phyloP scores from a whole-genome alignment of 2,329 filamentous ascomycete species.

The Hypoxylon sp. region DNA sequence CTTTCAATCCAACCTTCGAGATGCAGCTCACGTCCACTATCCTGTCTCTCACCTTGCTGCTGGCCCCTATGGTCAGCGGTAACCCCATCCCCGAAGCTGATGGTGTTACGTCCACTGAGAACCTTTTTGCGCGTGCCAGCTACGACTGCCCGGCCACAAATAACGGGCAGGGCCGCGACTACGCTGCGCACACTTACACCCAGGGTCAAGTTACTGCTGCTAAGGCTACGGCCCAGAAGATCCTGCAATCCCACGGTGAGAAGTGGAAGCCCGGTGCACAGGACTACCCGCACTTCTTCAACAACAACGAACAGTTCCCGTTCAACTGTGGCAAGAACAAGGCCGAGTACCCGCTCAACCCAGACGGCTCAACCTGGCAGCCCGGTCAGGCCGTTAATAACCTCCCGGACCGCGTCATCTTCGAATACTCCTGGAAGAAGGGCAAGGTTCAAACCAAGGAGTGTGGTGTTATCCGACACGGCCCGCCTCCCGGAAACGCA shows the following conservation, averaged over 20 bases:
- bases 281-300: slow-evolving; percentile 27
- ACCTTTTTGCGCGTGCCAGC: slow-evolving; percentile 10
- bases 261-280: slow-evolving; percentile 15
- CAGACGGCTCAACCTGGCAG: slow-evolving; percentile 8
- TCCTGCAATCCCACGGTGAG: slow-evolving; percentile 13
- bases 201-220: slow-evolving; percentile 11
- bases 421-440: slow-evolving; percentile 19
- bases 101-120: background rate
- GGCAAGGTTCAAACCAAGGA: slow-evolving; percentile 12
- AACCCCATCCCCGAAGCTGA: slow-evolving; percentile 9
- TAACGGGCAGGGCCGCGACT: slow-evolving; percentile 12
- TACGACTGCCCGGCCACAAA: slow-evolving; percentile 19
- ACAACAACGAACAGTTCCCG: slow-evolving; percentile 23
- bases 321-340: slow-evolving; percentile 25
- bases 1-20: background rate
- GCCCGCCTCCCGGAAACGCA: slow-evolving; percentile 13
- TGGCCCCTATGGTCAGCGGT: slow-evolving; percentile 15
- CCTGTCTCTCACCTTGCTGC: slow-evolving; percentile 15
- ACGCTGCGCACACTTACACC: slow-evolving; percentile 15
- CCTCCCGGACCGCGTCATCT: slow-evolving; percentile 16
- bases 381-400: slow-evolving; percentile 10
- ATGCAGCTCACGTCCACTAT: slow-evolving; percentile 18
- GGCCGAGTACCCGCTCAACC: slow-evolving; percentile 15
- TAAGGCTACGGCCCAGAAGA: slow-evolving; percentile 8
- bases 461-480: slow-evolving; percentile 23